Evolutionary conservation across 1,284 basidiomycete species (phyloP), one percentile per base, ranked within the genome.

Genomic region (Apiotrichum montevideense): DNA sequence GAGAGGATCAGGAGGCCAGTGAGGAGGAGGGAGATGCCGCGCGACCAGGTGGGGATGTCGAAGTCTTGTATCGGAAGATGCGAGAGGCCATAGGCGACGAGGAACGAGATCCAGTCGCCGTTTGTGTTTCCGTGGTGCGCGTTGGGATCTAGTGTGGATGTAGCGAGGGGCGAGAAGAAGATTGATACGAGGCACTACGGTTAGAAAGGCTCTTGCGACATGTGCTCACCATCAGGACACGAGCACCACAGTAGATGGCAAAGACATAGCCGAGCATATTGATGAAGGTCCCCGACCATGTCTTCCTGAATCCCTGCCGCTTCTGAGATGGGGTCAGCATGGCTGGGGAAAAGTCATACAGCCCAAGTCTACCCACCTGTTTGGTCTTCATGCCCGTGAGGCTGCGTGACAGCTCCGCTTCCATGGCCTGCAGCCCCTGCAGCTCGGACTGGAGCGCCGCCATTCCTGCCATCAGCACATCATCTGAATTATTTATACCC

Each of bases 61-160:
- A 72, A 64, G 52, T 74, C 72, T 6, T 63, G 67, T 13, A 60
- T 68, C 2, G 73, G 74, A 4, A 76, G 58, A 7, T 73, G 69
- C 39, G 67, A 67, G 21, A 78, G 56, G 0, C 66, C 71, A 6
- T 71, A 59, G 7, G 74, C 76, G 46, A 78, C 63, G 35, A 74
- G 62, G 61, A 75, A 76, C 9, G 72, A 75, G 35, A 78, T 76
- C 76, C 76, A 78, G 60, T 78, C 76, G 34, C 74, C 74, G 56
- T 75, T 73, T 32, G 70, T 68, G 51, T 72, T 74, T 11, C 71
- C 73, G 52, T 67, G 67, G 13, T 42, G 34, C 13, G 39, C 15
- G 3, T 48, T 8, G 13, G 37, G 50, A 1, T 62, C 50, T 6
- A 62, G 42, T 11, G 64, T 63, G 11, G 63, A 63, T 4, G 68